Conservation (phyloP, 2,329 filamentous ascomycete genomes). For the Sclerotinia subarctica region DNA sequence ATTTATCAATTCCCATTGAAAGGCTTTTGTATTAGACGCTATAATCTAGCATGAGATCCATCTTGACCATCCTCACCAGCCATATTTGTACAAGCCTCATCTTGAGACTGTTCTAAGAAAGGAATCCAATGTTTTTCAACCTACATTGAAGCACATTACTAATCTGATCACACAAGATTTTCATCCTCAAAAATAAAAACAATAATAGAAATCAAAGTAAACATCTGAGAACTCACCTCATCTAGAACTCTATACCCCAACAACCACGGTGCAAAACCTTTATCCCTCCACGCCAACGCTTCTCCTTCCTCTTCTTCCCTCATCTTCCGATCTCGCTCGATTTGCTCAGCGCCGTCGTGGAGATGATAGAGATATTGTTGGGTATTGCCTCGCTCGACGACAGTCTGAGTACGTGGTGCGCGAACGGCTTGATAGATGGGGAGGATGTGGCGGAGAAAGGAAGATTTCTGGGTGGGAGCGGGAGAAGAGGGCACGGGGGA, state of each 20-base stretch:
- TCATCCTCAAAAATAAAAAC: neutral
- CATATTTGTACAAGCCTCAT: neutral
- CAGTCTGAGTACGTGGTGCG: slow-evolving; percentile 54
- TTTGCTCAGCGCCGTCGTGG: slow-evolving; percentile 54
- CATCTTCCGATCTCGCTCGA: slow-evolving; percentile 50
- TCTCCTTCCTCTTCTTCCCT: slow-evolving; percentile 40
- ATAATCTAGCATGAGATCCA: neutral
- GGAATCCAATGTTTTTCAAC: neutral
- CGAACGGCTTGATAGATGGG: slow-evolving; percentile 56
- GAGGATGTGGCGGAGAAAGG: slow-evolving; percentile 38
- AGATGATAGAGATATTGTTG: slow-evolving; percentile 60
- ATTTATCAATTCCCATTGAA: neutral
- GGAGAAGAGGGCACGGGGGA: neutral
- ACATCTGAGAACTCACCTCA: slow-evolving; percentile 35
- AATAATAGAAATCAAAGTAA: no score
- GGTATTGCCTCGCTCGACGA: slow-evolving; percentile 57
- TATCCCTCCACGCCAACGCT: slow-evolving; percentile 43
- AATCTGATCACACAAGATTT: neutral
- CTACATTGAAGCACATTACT: neutral
- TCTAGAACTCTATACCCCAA: slow-evolving; percentile 43
- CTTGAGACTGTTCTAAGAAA: neutral
- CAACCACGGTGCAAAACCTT: slow-evolving; percentile 40
- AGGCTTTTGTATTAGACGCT: neutral
- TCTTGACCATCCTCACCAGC: neutral
- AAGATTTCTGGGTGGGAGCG: slow-evolving; percentile 17